Evolutionary conservation across 2,329 filamentous ascomycete genomes (phyloP), one percentile per base, ranked within the genome.

Genomic region (Venturia nashicola): DNA sequence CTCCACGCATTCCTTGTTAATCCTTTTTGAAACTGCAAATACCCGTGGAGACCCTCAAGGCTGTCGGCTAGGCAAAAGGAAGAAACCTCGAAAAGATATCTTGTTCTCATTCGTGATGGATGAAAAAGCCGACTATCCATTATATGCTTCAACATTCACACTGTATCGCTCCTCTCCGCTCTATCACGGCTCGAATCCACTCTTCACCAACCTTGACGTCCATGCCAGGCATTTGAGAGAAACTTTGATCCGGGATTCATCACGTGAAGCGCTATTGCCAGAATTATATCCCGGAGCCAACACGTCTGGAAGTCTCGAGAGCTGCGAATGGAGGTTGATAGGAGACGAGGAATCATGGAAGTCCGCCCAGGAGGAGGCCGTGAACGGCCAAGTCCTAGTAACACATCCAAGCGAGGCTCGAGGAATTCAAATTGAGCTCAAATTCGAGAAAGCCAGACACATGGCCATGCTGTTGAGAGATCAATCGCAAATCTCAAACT

Each of bases 71-170:
- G 18, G 42, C n/a, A 48, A 48, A 8, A 48, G 44, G 23, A 48
- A 48, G n/a, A 27, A 51, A 23, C 3, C 14, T 20, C 20, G 9
- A 51, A 27, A 51, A 6, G 20, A 14, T 14, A 18, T 5, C 32
- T 32, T 57, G 20, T 51, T 51, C 9, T 57, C 51, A 20, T 36
- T 36, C 6, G 16, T 27, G 11, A 60, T 60, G 59, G 34, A n/a
- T 27, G 36, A 27, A 44, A 34, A 20, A 23, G 6, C 59, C 16
- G 42, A 44, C 20, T 76, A 77, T 63, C 77, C 79, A 12, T 73
- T 83, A 46, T 80, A 81, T 68, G 78, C 79, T 68, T 77, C 77
- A n/a, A 82, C 80, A 36, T 83, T 80, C 76, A 78, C 73, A n/a
- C 71, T 80, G 61, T 79, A 82, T 69, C 79, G 80, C 67, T 71